Base-by-base conservation (phyloP, 2,329 filamentous ascomycete species). In the Penicillium decumbens region DNA sequence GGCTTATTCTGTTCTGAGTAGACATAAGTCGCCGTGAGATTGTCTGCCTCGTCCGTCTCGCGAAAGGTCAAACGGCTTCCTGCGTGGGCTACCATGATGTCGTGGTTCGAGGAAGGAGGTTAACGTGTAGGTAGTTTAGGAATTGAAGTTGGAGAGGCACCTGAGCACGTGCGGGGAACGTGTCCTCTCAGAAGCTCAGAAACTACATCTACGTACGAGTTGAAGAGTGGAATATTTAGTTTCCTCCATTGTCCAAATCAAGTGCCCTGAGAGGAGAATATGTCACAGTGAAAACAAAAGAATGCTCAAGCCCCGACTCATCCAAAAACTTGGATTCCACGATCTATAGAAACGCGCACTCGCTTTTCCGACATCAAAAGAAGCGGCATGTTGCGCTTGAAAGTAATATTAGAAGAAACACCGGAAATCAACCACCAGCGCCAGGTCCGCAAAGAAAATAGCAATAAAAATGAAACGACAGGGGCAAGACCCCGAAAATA, bases 31-130 rank as follows among this genome's bases (percentile, higher is more conserved):
- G 73, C 70, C 3, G 68, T 72, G 10, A 76, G 62, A 50, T 71
- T 72, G 23, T 77, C 77, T 18, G 77, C 74, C 49, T 80, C 77
- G 59, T 82, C 77, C 20, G 66, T 65, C 50, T 72, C 69, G 12
- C 45, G 62, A 29, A 72, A 60, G n/a, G 59, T 61, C 18, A 70
- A 27, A n/a, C 43, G 48, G 12, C 20, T 35, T 9, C 29, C 28
- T 3, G 43, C 29, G 4, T 41, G 25, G 18, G 44, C 39, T 6
- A 20, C 20, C 45, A 54, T 51, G 25, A 13, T 48, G 41, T 32
- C 46, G 32, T 29, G 37, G 24, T 35, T 42, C 24, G 23, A 48
- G 29, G 41, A 10, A 29, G 20, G 39, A 32, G 29, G 38, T 25
- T 24, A 38, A 32, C 10, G n/a, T 10, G 15, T 18, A 18, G 15